Conservation (phyloP, 1,284 basidiomycete genomes). For the Ceratobasidium sp. region DNA sequence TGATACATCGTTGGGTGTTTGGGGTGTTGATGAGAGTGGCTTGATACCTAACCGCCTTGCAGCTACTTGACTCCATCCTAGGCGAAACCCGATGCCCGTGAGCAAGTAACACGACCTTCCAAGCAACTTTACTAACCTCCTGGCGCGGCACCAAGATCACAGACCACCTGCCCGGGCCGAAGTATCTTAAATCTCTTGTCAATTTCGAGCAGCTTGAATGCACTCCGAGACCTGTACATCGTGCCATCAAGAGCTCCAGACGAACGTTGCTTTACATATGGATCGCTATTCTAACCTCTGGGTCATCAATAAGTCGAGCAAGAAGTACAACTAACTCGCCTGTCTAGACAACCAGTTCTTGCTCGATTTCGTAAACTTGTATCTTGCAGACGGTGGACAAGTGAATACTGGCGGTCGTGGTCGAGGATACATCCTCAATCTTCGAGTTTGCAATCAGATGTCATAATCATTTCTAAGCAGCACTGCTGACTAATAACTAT, state of each 20-base stretch:
- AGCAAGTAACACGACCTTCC: background rate
- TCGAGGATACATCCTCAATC: background rate
- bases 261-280: conserved; percentile 74
- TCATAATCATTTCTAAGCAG: conserved; percentile 20
- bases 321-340: conserved; percentile 50
- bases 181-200: conserved; percentile 68
- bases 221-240: conserved; percentile 81
- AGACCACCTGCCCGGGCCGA: conserved; percentile 69
- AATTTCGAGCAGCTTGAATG: conserved; percentile 87
- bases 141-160: conserved; percentile 89
- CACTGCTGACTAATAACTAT: conserved; percentile 32
- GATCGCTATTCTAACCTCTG: conserved; percentile 63
- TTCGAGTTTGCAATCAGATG: too few relatives aligned
- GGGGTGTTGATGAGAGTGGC: too few relatives aligned
- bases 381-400: background rate
- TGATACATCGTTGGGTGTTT: background rate
- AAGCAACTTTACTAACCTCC: conserved; percentile 63
- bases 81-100: background rate
- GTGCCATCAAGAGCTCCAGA: conserved; percentile 46
- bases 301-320: background rate
- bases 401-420: background rate
- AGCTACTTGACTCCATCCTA: conserved; percentile 85
- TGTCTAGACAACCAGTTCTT: conserved; percentile 75
- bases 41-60: conserved; percentile 57
- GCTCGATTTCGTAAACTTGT: conserved; percentile 59